These are phyloP conservation scores for Penicillium fimorum DNA, from an alignment of 495 filamentous ascomycete species.

Conservation along the genomic window DNA sequence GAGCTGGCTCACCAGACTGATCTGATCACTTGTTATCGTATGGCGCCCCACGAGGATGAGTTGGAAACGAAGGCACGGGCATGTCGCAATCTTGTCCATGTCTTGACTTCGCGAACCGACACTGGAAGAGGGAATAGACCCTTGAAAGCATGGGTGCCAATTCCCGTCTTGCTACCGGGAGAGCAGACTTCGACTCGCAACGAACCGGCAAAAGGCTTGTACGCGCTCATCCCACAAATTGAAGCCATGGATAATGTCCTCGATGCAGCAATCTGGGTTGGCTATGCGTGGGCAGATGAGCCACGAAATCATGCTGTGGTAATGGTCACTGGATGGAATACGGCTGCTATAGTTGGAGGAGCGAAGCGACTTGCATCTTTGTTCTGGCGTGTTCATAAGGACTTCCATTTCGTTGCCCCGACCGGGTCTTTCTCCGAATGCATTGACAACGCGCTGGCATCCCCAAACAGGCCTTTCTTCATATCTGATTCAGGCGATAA, in stretches of 20 bases:
- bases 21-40: constrained; percentile 57
- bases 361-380: constrained; percentile 47
- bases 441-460: constrained; percentile 46
- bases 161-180: constrained; percentile 55
- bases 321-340: constrained; percentile 53
- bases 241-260: constrained; percentile 43
- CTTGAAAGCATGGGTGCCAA: constrained; percentile 55
- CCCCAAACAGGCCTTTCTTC: constrained; percentile 51
- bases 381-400: constrained; percentile 50
- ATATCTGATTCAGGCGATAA: constrained; percentile 61
- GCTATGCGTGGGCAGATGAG: constrained; percentile 61
- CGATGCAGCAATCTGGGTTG: constrained; percentile 59
- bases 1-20: constrained; percentile 51
- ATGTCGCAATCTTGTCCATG: constrained; percentile 49
- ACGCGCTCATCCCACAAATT: constrained; percentile 47
- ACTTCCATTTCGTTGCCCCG: constrained; percentile 55
- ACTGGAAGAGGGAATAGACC: constrained; percentile 25
- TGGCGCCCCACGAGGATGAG: constrained; percentile 53
- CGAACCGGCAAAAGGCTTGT: constrained; percentile 55
- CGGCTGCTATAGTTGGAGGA: constrained; percentile 30
- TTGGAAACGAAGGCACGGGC: constrained; percentile 54
- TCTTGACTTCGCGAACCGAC: constrained; percentile 25
- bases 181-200: constrained; percentile 58
- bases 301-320: constrained; percentile 53
- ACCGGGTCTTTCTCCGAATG: constrained; percentile 52